Evolutionary conservation across 2,329 filamentous ascomycete species (phyloP), one percentile per base, ranked within the genome.

Genomic region (Clonostachys byssicola): DNA sequence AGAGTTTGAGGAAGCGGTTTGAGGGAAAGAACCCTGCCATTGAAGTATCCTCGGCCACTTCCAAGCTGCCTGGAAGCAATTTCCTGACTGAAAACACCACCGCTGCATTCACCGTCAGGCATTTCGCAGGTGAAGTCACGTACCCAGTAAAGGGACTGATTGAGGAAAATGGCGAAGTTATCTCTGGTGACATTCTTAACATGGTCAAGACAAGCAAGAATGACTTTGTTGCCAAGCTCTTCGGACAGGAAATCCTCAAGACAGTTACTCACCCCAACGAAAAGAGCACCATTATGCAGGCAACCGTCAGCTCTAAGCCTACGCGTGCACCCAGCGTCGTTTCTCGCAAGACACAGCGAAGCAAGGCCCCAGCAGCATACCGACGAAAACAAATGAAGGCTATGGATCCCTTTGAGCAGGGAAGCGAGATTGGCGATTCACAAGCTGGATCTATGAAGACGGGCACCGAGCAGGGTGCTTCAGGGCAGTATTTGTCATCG

Each of bases 41-140:
- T 50, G 75, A 83, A 3, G 88, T 95, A 5, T 82, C 86, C 46
- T 83, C 85, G 42, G 74, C 89, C 2, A 92, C 84, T 1, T 80
- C 88, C 30, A 84, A 86, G 52, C 75, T 95, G 23, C 89, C 89
- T 6, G 91, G 92, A 45, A 94, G 88, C 71, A 96, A 96, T 64
- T 96, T 96, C 66, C 74, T 86, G 44, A 92, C 92, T 0, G 86
- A 89, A 51, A 95, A 95, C 66, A 78, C 81, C 0, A 77, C 88
- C 0, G 86, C 90, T 6, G 80, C 81, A 10, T 99, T 99, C 69
- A 92, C 91, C 0, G 85, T 99, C 48, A 91, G 88, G 66, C 94
- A 99, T 66, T 99, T 95, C 66, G 92, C 92, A 38, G 94, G 94
- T 44, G 94, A 97, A 63, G 89, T 99, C 6, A 94, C 99, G 51